phyloP scores from a whole-genome alignment of 1,284 basidiomycete species.

The Tylopilus sp. region DNA sequence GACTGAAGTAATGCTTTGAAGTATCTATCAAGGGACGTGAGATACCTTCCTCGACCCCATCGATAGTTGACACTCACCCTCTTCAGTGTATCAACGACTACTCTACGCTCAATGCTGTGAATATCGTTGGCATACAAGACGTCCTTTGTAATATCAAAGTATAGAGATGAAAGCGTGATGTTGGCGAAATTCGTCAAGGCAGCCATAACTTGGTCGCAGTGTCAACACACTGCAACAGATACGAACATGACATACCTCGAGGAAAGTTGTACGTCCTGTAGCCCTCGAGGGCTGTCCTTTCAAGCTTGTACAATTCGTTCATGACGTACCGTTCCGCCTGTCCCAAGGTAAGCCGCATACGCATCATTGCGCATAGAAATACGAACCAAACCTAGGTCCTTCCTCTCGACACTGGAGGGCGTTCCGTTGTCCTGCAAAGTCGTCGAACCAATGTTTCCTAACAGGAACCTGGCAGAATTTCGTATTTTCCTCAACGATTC shows the following conservation, averaged over 20 bases:
- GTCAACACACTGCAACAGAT: conserved; percentile 4
- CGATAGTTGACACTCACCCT: conserved; percentile 48
- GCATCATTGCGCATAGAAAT: background rate
- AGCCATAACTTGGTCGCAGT: conserved; percentile 49
- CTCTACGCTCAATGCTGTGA: conserved; percentile 55
- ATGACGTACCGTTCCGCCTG: conserved; percentile 86
- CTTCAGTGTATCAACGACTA: conserved; percentile 71
- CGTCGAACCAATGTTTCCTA: conserved; percentile 73
- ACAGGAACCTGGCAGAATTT: conserved; percentile 86
- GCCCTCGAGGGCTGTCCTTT: conserved; percentile 61
- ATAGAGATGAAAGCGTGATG: conserved; percentile 74
- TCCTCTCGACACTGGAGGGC: conserved; percentile 40
- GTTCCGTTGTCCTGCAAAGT: conserved; percentile 10
- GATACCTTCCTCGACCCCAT: background rate
- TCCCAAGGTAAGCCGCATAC: conserved; percentile 1
- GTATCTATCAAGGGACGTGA: conserved; percentile 47
- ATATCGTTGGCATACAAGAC: conserved; percentile 76
- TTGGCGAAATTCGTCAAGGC: conserved; percentile 68
- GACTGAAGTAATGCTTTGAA: conserved; percentile 69
- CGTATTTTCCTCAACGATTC: conserved; percentile 86
- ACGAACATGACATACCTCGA: conserved; percentile 56
- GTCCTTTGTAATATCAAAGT: conserved; percentile 93
- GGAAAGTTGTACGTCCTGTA: conserved; percentile 84
- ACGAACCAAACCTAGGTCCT: conserved; percentile 65
- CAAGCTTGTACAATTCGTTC: conserved; percentile 77